Conservation (phyloP, 129 eudicot species). For the Saussurea involucrata region DNA sequence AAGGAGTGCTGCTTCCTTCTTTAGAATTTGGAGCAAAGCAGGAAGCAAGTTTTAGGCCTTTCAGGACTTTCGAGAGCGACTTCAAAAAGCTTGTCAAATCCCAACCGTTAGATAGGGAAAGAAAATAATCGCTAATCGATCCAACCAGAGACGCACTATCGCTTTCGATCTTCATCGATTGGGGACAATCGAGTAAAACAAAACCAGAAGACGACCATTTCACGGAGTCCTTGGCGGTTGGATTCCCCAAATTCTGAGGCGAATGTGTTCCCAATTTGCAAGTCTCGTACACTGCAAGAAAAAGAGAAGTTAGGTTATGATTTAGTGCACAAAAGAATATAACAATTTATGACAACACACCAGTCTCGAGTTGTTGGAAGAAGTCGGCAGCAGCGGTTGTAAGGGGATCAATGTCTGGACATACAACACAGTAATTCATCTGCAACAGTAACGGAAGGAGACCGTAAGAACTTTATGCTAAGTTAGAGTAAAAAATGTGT, state of each 20-base stretch:
- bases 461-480: neutral
- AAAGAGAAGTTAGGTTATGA: neutral
- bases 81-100: conserved; percentile 83
- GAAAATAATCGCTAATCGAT: conserved; percentile 91
- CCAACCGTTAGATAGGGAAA: conserved; percentile 95
- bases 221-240: conserved; percentile 67
- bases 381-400: conserved; percentile 91
- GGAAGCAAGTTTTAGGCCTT: conserved; percentile 64
- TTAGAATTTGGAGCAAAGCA: conserved; percentile 56
- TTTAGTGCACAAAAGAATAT: neutral
- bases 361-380: conserved; percentile 95
- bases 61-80: conserved; percentile 83
- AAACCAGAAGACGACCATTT: conserved; percentile 87
- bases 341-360: conserved; percentile 44
- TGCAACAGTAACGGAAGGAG: conserved; percentile 35
- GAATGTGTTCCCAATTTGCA: conserved; percentile 95
- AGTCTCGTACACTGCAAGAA: conserved; percentile 75
- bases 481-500: neutral
- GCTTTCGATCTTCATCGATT: conserved; percentile 85
- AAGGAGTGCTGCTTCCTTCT: conserved; percentile 82
- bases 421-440: conserved; percentile 89
- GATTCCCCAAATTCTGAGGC: conserved; percentile 79
- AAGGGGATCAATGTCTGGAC: conserved; percentile 98
- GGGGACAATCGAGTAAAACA: conserved; percentile 90
- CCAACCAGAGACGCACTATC: conserved; percentile 84